Evolutionary conservation across 345 rosid species (phyloP), one percentile per base, ranked within the genome.

Genomic region (Syzygium aromaticum): DNA sequence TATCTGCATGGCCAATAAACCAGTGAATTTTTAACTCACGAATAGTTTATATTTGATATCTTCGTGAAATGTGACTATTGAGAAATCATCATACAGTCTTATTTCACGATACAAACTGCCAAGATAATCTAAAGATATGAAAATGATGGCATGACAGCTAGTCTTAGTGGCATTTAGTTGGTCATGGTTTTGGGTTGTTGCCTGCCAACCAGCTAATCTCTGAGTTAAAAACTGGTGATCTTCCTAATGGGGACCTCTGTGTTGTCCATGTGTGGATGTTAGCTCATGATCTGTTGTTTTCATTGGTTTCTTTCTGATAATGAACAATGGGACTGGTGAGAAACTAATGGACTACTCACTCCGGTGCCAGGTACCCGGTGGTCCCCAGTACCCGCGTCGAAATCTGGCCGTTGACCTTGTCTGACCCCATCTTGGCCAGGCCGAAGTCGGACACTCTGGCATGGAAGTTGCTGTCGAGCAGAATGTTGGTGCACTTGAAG

Each of bases 331-430:
- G 56, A 43, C 21, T 57, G 19, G n/a, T 21, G 84, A 86, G 84
- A 28, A 73, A 77, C 25, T 53, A 86, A 87, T 84, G 90, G 28
- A 87, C 27, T 38, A 94, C 98, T 97, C 90, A 97, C 99, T 97
- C 99, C 46, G 99, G 99, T 15, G 98, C 99, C 40, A 96, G 89
- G 89, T 95, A 97, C 84, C 96, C 97, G 0, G 93, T 93, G 90
- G 98, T 96, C 87, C 98, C 96, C 3, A 92, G 84, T 21, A 96
- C 93, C 11, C 94, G 92, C 5, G 96, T 96, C n/a, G 93, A 93
- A 86, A 94, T 89, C 93, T 95, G 97, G 87, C 96, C 98, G 4
- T 94, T 94, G 92, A 93, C 91, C 93, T 90, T 94, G 88, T 96
- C 94, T 0, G 98, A 94, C 17, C 90, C 94, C 90, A 90, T 93